Evolutionary conservation across 169 alveolate species (phyloP).

Genomic region (Cryptosporidium ubiquitum): DNA sequence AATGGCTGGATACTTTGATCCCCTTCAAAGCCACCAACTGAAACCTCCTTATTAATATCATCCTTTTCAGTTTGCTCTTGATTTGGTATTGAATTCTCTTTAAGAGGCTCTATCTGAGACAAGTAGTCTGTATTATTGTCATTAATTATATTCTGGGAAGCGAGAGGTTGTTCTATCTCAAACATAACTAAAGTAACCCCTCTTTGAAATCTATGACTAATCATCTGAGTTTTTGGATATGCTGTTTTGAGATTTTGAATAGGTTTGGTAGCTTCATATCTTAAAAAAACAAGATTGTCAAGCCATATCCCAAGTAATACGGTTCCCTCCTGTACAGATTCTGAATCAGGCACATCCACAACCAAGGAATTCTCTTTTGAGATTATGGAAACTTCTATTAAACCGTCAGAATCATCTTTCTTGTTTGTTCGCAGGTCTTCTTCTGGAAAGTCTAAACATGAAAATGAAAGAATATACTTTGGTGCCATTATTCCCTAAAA

Average conservation of each 20-base stretch:
- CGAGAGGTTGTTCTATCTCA: not conserved
- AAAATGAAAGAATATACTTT: constrained; percentile 53
- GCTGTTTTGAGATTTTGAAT: not conserved
- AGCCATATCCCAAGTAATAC: constrained; percentile 46
- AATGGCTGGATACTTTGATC: constrained; percentile 6
- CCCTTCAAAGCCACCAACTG: not conserved
- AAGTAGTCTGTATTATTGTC: not conserved
- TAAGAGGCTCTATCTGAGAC: not conserved
- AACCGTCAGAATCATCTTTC: not conserved
- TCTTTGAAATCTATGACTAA: constrained; percentile 7
- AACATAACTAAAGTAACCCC: constrained; percentile 5
- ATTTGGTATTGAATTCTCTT: not conserved
- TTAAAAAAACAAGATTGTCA: not conserved
- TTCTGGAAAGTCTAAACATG: constrained; percentile 22
- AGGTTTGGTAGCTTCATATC: constrained; percentile 15
- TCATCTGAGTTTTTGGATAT: constrained; percentile 30
- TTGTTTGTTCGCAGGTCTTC: not conserved
- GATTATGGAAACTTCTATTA: not conserved
- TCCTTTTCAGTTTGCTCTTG: not conserved
- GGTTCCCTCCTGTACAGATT: constrained; percentile 2
- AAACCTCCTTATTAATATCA: not conserved
- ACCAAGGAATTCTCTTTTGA: constrained; percentile 8
- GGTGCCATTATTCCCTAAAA: constrained; percentile 42
- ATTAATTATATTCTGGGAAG: not conserved
- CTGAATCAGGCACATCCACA: constrained; percentile 28